phyloP scores from a whole-genome alignment of 768 basidiomycete genomes.

The Rhodotorula babjevae region DNA sequence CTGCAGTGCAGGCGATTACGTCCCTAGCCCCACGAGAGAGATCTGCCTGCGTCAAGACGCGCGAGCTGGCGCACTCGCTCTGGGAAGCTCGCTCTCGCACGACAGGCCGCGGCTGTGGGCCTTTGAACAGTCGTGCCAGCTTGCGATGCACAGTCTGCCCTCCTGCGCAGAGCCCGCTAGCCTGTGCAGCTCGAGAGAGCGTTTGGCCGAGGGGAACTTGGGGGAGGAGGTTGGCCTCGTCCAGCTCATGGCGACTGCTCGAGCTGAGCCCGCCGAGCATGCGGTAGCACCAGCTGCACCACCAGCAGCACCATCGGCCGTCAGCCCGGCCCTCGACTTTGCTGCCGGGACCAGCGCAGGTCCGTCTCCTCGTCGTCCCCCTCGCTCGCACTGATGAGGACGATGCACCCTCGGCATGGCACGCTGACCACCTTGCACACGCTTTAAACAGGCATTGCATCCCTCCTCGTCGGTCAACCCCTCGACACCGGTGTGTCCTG shows the following conservation, averaged over 20 bases:
- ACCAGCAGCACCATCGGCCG: not conserved
- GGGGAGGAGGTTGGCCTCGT: no score
- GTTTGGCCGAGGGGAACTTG: no score
- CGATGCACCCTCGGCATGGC: not conserved
- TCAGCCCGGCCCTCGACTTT: constrained; percentile 64
- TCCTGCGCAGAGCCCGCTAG: no score
- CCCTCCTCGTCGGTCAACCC: constrained; percentile 68
- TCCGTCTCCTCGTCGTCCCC: constrained; percentile 34
- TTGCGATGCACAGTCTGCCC: no score
- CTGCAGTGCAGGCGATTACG: no score
- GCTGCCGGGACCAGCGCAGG: constrained; percentile 69
- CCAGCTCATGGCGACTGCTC: not conserved
- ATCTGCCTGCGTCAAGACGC: no score
- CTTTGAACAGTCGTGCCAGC: no score
- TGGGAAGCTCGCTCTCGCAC: no score
- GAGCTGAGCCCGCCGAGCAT: not conserved
- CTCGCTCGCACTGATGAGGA: not conserved
- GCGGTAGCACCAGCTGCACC: not conserved
- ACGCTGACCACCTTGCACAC: not conserved
- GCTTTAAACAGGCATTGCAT: constrained; percentile 49
- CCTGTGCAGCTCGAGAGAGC: no score
- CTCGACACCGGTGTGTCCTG: constrained; percentile 61
- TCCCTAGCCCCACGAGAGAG: no score
- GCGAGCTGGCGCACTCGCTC: not conserved
- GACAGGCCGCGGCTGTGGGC: no score